Base-by-base conservation (phyloP, 2,329 filamentous ascomycete genomes). In the Fusarium musae region DNA sequence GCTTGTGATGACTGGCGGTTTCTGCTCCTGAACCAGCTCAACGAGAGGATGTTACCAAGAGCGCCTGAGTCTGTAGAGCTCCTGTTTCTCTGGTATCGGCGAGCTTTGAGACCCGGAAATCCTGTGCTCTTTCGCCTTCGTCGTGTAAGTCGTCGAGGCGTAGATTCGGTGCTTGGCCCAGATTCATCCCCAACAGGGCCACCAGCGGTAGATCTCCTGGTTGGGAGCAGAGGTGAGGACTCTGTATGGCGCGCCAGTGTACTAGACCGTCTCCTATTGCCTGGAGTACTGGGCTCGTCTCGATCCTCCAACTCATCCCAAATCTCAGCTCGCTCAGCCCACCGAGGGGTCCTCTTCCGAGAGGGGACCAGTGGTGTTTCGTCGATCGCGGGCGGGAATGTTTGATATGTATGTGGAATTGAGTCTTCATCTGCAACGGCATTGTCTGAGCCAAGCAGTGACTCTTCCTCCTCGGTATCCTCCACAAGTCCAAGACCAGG, bases 251-350 rank as follows among this genome's bases (percentile, higher is more conserved):
- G 80, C 1, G 87, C 86, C 40, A 89, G 66, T 5, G 87, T 88
- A 60, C 82, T 86, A 16, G 87, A 87, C 19, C 87, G 85, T 30
- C 82, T 79, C 50, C 86, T 83, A 46, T 78, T 80, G 7, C 80
- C 74, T 1, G 83, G 80, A 58, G 84, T 83, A 63, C 80, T 83
- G 36, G 83, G 80, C 26, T 83, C 82, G 57, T 90, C 88, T 44
- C 92, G 90, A 76, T 97, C 95, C 78, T 96, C 92, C 19, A 97
- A 86, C 80, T 97, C 94, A 63, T 91, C 93, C 95, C 94, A 97
- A 37, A 97, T 96, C 76, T 96, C 93, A 40, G 90, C 91, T 2
- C 90, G 89, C 79, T 96, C 93, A 63, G 89, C 84, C 86, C 89
- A 89, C 59, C 90, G 79, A 43, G 84, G 86, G 23, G 86, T 87